These are phyloP conservation scores for Colletotrichum liaoningense DNA, from an alignment of 2,329 filamentous ascomycete species.

Conservation along the genomic window DNA sequence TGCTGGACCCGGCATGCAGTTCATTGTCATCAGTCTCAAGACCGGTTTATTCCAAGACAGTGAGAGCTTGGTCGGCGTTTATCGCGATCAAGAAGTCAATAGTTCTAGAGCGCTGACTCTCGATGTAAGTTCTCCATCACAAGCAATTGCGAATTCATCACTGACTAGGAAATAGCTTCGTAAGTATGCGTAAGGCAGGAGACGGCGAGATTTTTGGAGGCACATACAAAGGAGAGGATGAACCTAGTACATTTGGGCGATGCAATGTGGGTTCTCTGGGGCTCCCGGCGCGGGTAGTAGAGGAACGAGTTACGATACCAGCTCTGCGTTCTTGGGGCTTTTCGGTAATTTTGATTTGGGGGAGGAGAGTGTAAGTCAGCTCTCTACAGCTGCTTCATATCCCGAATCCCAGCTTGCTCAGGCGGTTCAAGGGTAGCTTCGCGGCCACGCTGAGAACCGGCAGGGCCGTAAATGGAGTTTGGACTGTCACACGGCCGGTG, in stretches of 20 bases:
- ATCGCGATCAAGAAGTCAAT: constrained; percentile 93
- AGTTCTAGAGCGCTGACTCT: constrained; percentile 91
- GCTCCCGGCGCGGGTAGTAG: not conserved
- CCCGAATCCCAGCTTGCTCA: not conserved
- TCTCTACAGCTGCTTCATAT: not conserved
- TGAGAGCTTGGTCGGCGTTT: constrained; percentile 94
- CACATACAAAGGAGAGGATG: not conserved
- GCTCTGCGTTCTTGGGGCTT: constrained; percentile 8
- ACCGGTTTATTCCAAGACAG: constrained; percentile 95
- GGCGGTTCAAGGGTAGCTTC: constrained; percentile 17
- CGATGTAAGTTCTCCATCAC: constrained; percentile 77
- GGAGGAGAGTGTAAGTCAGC: not conserved
- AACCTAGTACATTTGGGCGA: not conserved
- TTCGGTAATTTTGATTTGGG: constrained; percentile 10
- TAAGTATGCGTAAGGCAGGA: constrained; percentile 21
- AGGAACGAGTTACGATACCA: constrained; percentile 20
- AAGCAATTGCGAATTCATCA: not conserved
- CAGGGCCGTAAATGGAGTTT: constrained; percentile 25
- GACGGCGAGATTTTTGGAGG: not conserved
- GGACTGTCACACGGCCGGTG: constrained; percentile 24
- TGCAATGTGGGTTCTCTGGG: not conserved
- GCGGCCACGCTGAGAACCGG: constrained; percentile 3
- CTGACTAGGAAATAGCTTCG: constrained; percentile 26
- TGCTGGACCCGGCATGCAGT: constrained; percentile 97
- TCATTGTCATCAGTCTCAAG: constrained; percentile 98